A percentile compares a stretch with the other conserved stretches of the same genome.
These are phyloP conservation scores for Cyanodermella asteris DNA, from an alignment of 2,329 filamentous ascomycete species.

Conservation along the genomic window DNA sequence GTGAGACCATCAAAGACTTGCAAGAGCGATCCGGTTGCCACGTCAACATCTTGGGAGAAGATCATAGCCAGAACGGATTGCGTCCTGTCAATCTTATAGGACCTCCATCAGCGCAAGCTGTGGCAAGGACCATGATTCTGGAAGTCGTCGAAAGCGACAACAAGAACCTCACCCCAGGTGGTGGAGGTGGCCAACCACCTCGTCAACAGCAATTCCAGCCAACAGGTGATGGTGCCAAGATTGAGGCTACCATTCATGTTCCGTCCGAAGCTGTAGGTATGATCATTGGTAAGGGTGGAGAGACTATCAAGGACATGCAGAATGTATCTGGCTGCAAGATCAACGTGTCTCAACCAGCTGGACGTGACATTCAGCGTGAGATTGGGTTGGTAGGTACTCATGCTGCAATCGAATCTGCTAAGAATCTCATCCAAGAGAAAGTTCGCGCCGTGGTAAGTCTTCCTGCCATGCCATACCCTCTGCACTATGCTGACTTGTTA, in stretches of 20 bases:
- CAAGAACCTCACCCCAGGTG: slow-evolving; percentile 19
- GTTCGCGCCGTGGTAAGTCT: slow-evolving; percentile 63
- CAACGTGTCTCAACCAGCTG: slow-evolving; percentile 67
- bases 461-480: background rate
- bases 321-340: slow-evolving; percentile 76
- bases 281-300: slow-evolving; percentile 85
- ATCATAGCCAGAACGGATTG: slow-evolving; percentile 76
- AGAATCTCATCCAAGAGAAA: slow-evolving; percentile 73
- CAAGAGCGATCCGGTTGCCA: slow-evolving; percentile 87
- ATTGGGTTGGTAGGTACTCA: slow-evolving; percentile 64
- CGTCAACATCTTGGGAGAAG: slow-evolving; percentile 84
- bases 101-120: slow-evolving; percentile 47
- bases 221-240: slow-evolving; percentile 25
- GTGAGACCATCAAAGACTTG: slow-evolving; percentile 78
- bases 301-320: slow-evolving; percentile 90
- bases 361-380: slow-evolving; percentile 60
- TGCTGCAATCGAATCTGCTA: slow-evolving; percentile 59
- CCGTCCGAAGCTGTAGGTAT: slow-evolving; percentile 84
- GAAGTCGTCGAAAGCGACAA: slow-evolving; percentile 89
- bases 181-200: slow-evolving; percentile 10
- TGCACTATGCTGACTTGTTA: slow-evolving; percentile 8
- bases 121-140: slow-evolving; percentile 71
- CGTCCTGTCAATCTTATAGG: slow-evolving; percentile 82
- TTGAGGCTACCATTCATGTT: slow-evolving; percentile 64
- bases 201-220: too few species aligned